Evolutionary conservation across 192 early-diverging fungal genomes (phyloP).

Genomic region (Coemansia sp.): DNA sequence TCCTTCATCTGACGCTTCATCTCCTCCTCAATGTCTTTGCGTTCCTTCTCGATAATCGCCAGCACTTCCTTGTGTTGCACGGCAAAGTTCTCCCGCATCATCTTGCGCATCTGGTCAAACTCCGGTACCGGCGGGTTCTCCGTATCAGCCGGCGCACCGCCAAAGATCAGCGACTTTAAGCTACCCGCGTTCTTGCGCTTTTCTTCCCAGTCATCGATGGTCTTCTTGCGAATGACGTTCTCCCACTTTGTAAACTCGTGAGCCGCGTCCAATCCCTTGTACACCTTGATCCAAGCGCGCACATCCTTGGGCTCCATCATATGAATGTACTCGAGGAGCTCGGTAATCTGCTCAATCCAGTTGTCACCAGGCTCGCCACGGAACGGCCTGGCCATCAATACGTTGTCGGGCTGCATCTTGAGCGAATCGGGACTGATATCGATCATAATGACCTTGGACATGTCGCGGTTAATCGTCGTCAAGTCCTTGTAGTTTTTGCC

Average conservation of each 20-base stretch:
- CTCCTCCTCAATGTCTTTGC: constrained; percentile 66
- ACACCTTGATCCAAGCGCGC: constrained; percentile 71
- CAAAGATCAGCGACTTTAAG: constrained; percentile 61
- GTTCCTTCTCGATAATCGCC: constrained; percentile 74
- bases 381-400: constrained; percentile 84
- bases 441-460: constrained; percentile 90
- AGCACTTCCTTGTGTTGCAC: constrained; percentile 70
- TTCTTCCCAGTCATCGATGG: constrained; percentile 70
- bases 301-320: constrained; percentile 79
- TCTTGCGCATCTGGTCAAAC: constrained; percentile 66
- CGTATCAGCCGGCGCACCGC: constrained; percentile 44
- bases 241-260: constrained; percentile 73
- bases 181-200: constrained; percentile 63
- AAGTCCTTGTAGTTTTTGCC: constrained; percentile 89
- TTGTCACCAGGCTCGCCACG: constrained; percentile 79
- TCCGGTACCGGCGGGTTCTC: constrained; percentile 70
- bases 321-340: constrained; percentile 82
- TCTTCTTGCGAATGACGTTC: constrained; percentile 65
- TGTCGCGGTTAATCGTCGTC: constrained; percentile 91
- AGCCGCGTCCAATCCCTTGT: constrained; percentile 71
- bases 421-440: constrained; percentile 88
- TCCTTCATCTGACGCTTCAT: constrained; percentile 85
- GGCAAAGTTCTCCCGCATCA: constrained; percentile 65
- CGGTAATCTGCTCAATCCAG: constrained; percentile 82
- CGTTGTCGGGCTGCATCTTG: constrained; percentile 92